Evolutionary conservation across 208 protist species (phyloP), one percentile per base, ranked within the genome.

Genomic region (Vickermania ingenoplastis): DNA sequence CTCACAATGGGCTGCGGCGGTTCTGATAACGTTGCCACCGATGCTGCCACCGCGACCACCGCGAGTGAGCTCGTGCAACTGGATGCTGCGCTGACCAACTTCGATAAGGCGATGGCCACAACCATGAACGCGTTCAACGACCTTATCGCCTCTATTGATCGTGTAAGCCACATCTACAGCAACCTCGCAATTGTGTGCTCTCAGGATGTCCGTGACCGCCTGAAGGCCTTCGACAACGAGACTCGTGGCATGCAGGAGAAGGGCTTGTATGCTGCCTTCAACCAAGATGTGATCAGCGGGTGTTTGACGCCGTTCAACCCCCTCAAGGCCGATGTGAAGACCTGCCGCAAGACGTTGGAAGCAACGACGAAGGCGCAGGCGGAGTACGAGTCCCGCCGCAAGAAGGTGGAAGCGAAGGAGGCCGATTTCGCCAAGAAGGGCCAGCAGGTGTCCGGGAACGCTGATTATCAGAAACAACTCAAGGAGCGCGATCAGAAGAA

Each of bases 351-450:
- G 55, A 26, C 63, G n/a, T 63, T 63, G 55, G 77, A 73, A 36
- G 31, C n/a, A n/a, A n/a, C n/a, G n/a, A n/a, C n/a, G n/a, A n/a
- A n/a, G n/a, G n/a, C n/a, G n/a, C n/a, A n/a, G 50, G 7, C 51
- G 52, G 58, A 65, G 23, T 86, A 87, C 70, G 76, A 87, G 59
- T 64, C 52, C 23, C 41, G 67, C n/a, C 76, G 79, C 57, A 58
- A 57, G 60, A 55, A 83, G 30, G 56, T 86, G 7, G 65, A 74
- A 13, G 70, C 73, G 60, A 83, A 51, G 7, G 86, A 92, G 71
- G 72, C 67, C 55, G 68, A 67, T 14, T 86, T 83, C 65, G 71
- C 86, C 1, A 89, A 86, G 65, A 86, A 87, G 61, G 73, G 71
- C 31, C 86, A 85, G 65, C 53, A 73, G 17, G 57, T 92, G n/a